These are phyloP conservation scores for Sugiyamaella smithiae DNA, from an alignment of 805 yeast genomes.

Conservation along the genomic window DNA sequence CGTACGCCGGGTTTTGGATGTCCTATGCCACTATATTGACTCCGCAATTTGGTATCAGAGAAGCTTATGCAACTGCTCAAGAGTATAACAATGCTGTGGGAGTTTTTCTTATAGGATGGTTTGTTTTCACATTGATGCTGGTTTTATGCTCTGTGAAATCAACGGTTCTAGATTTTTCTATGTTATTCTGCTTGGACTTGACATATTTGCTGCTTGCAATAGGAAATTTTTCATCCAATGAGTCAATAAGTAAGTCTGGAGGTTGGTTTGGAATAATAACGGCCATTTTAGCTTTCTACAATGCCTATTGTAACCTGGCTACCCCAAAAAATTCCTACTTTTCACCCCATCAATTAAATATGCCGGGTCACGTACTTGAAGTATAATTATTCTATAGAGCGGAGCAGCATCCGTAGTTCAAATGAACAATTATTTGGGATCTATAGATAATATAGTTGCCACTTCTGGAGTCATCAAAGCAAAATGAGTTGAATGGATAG, in stretches of 20 bases:
- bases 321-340: constrained; percentile 58
- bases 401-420: no score
- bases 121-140: constrained; percentile 55
- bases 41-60: constrained; percentile 56
- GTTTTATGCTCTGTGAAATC: constrained; percentile 57
- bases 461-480: no score
- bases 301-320: constrained; percentile 61
- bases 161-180: constrained; percentile 58
- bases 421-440: no score
- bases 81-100: constrained; percentile 50
- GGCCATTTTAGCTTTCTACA: constrained; percentile 57
- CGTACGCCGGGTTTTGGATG: constrained; percentile 72
- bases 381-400: no score
- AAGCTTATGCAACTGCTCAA: constrained; percentile 47
- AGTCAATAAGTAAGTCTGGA: constrained; percentile 50
- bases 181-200: constrained; percentile 51
- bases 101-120: constrained; percentile 60
- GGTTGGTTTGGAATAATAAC: constrained; percentile 60
- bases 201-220: constrained; percentile 55
- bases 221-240: constrained; percentile 17
- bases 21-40: constrained; percentile 59
- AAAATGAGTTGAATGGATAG: no score
- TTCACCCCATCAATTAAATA: constrained; percentile 46
- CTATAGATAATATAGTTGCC: no score
- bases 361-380: no score